Percentiles rank a stretch among this genome's conserved stretches.
Conservation (phyloP, 176 grass and related monocot species). For the Raddia guianensis region DNA sequence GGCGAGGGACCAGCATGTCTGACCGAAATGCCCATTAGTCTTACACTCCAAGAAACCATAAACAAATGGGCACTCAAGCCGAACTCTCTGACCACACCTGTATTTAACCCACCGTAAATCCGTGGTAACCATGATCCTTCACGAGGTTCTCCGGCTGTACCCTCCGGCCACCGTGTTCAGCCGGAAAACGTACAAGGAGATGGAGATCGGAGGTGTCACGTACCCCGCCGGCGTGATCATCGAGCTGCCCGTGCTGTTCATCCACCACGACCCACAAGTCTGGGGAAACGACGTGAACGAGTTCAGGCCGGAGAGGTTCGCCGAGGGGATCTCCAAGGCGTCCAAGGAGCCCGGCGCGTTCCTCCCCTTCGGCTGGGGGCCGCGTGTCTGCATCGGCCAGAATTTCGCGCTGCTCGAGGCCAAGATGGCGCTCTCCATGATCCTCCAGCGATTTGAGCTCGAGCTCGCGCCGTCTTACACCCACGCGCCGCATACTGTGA, state of each 20-base stretch:
- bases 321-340: constrained; percentile 55
- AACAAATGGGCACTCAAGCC: background rate
- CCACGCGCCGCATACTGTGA: constrained; percentile 45
- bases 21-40: background rate
- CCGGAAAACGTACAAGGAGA: constrained; percentile 44
- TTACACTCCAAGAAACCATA: constrained; percentile 23
- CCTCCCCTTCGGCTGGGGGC: constrained; percentile 64
- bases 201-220: constrained; percentile 45
- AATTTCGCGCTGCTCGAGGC: constrained; percentile 63
- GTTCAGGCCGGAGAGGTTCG: constrained; percentile 34
- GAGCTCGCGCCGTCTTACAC: constrained; percentile 46
- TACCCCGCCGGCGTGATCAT: constrained; percentile 56
- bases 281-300: constrained; percentile 55
- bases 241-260: constrained; percentile 34
- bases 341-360: constrained; percentile 41
- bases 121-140: constrained; percentile 66
- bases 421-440: constrained; percentile 56
- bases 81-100: too few species aligned
- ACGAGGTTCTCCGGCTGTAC: constrained; percentile 71
- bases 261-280: constrained; percentile 49
- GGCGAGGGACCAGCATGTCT: background rate
- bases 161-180: constrained; percentile 29
- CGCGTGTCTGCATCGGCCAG: constrained; percentile 64
- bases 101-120: too few species aligned
- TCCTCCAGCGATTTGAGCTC: constrained; percentile 54